A percentile compares a stretch with the other conserved stretches of the same genome.
These are phyloP conservation scores for Begonia masoniana DNA, from an alignment of 306 rosid species.

Conservation along the genomic window DNA sequence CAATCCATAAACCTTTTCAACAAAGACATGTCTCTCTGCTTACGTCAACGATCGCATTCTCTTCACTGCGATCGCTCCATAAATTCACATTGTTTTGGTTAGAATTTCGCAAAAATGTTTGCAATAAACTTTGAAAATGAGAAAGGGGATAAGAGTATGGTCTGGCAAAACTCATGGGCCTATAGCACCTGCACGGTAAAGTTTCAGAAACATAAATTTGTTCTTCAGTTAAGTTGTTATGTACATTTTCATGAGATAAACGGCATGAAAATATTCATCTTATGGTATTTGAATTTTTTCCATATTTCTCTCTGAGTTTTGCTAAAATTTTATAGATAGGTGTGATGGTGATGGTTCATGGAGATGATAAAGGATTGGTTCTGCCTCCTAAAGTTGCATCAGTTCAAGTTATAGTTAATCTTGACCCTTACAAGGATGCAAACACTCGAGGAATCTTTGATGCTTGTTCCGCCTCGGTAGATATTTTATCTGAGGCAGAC, in stretches of 20 bases:
- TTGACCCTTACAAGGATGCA: slow-evolving; percentile 86
- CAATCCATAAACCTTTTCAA: neutral
- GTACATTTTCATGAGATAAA: too few relatives aligned
- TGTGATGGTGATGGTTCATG: slow-evolving; percentile 96
- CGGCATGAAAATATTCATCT: too few relatives aligned
- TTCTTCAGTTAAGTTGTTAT: neutral
- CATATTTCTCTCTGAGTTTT: too few relatives aligned
- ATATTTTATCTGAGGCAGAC: slow-evolving; percentile 44
- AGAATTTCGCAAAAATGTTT: too few relatives aligned
- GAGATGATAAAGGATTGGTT: slow-evolving; percentile 89
- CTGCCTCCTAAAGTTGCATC: slow-evolving; percentile 93
- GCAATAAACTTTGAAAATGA: too few relatives aligned
- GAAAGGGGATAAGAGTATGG: slow-evolving; percentile 60
- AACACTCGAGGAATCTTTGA: slow-evolving; percentile 61
- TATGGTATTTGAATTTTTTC: too few relatives aligned
- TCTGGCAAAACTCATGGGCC: slow-evolving; percentile 98
- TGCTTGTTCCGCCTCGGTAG: slow-evolving; percentile 53
- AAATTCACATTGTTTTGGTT: neutral
- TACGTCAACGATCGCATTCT: neutral
- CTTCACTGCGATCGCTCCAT: neutral
- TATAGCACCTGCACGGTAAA: slow-evolving; percentile 83
- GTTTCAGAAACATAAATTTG: slow-evolving; percentile 6
- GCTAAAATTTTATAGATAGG: slow-evolving; percentile 47
- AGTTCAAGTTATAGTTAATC: slow-evolving; percentile 73
- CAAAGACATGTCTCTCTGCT: neutral